Base-by-base conservation (phyloP, 2,329 filamentous ascomycete species). In the Microthyrium microscopicum region DNA sequence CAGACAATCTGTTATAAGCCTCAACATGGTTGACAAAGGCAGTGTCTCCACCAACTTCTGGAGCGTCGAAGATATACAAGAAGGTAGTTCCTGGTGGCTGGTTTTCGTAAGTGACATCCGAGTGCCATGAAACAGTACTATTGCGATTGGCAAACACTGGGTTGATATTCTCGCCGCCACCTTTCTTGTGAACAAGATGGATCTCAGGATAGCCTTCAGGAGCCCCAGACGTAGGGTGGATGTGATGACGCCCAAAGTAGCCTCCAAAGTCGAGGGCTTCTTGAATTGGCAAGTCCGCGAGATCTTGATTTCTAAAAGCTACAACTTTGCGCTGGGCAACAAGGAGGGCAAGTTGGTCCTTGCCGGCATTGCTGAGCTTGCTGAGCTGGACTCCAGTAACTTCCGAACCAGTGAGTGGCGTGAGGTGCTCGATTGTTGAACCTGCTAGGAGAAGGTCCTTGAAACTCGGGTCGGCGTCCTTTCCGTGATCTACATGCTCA, bases 71-170 rank as follows among this genome's bases (percentile, higher is more conserved):
- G 32, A 84, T 65, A 50, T 91, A 92, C 24, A 93, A 56, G 56
- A 93, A 91, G 0, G 85, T 92, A 0, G 83, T 92, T 20, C 83
- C 82, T 0, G 85, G 83, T 2, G 84, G 83, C 56, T 94, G 84
- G 43, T 70, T 61, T 58, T 93, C 85, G 50, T 91, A 93, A 0
- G 78, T 80, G 2, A 92, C 76, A 43, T 93, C 84, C 0, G 75
- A 80, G 57, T 93, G 84, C 83, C 83, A 92, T 5, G 80, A 80
- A 1, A 89, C 73, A 1, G 76, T 79, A 54, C 75, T 87, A 4
- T 79, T 84, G 16, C 78, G 68, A 29, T 70, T 69, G 34, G 66
- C 57, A 42, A 83, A 73, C 53, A 77, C 78, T 30, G 66, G 60
- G 16, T 67, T 56, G 15, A 62, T 66, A 3, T 61, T 66, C 5